Base-by-base conservation (phyloP, 2,329 filamentous ascomycete genomes). In the Paecilomyces dactylethromorphus region DNA sequence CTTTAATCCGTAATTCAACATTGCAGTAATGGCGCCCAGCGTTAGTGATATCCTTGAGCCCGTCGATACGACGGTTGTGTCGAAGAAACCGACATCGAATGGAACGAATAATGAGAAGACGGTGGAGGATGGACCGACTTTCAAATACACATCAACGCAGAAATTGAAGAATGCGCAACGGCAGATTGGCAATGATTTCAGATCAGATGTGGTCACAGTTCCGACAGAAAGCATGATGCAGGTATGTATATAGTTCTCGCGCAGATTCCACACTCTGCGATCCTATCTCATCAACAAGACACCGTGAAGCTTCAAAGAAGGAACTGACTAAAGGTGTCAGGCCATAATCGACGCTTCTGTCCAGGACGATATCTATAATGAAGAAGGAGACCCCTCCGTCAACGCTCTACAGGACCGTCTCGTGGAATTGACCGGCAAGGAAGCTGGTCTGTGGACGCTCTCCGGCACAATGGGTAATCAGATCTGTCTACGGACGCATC, bases 381-480 rank as follows among this genome's bases (percentile, higher is more conserved):
- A 74, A 61, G 67, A 65, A n/a, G 65, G 66, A 24, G 68, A 70
- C 26, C 53, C 55, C 11, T 65, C 65, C 3, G 68, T 71, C 12
- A 69, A 64, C 10, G 59, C 61, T 5, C 68, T 74, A 24, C 66
- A 75, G 58, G 59, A 66, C 18, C 66, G 68, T 26, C 61, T 76
- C 35, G 64, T 67, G 3, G 61, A 62, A 18, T 56, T 75, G 1
- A 70, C 70, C 1, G 73, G 73, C 24, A 71, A 70, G 57, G 70
- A 74, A 55, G 69, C 66, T 10, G 68, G 66, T 1, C 61, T 75
- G 3, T 72, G 71, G 59, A 66, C 69, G 22, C 57, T 73, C 15
- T 74, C 73, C 6, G 71, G 73, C 1, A 76, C 73, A n/a, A 73
- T 74, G 72, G 71, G 72, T n/a, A 76, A 76, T 58, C 72, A 75